Evolutionary conservation across 2,329 filamentous ascomycete species (phyloP).

Genomic region (Botrytis galanthina): DNA sequence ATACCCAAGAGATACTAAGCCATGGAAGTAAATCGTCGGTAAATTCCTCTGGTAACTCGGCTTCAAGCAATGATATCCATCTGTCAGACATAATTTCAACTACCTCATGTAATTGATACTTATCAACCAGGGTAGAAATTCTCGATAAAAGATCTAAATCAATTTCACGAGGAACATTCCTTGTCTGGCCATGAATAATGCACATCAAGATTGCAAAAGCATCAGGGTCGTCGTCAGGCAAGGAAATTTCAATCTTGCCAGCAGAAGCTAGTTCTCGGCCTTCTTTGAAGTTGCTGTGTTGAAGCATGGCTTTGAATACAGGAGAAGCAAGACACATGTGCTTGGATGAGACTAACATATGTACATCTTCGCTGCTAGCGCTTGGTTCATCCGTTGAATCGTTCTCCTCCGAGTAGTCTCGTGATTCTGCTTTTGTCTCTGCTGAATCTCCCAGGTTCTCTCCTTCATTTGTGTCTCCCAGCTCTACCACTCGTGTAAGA

Average conservation of each 20-base stretch:
- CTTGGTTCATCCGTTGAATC: too few relatives aligned
- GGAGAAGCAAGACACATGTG: conserved; percentile 18
- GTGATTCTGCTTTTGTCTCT: background rate
- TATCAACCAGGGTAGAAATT: conserved; percentile 18
- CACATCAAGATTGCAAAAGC: conserved; percentile 16
- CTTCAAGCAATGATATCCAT: conserved; percentile 11
- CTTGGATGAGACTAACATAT: conserved; percentile 19
- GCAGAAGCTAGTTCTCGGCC: conserved; percentile 1
- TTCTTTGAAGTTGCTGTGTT: conserved; percentile 5
- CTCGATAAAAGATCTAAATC: background rate
- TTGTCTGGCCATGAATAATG: conserved; percentile 1
- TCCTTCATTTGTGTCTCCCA: background rate
- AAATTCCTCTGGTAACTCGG: background rate
- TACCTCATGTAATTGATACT: conserved; percentile 19
- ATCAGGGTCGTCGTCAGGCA: conserved; percentile 17
- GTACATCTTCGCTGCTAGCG: background rate
- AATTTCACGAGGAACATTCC: background rate
- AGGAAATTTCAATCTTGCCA: conserved; percentile 4
- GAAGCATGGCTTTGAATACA: conserved; percentile 18
- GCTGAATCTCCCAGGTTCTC: background rate
- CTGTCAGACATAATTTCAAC: conserved; percentile 15
- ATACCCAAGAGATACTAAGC: conserved; percentile 19
- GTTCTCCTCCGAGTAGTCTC: background rate
- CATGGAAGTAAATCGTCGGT: background rate
- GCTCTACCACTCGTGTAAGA: background rate